phyloP scores from a whole-genome alignment of 2,329 filamentous ascomycete species.

The Beauveria rudraprayagi region DNA sequence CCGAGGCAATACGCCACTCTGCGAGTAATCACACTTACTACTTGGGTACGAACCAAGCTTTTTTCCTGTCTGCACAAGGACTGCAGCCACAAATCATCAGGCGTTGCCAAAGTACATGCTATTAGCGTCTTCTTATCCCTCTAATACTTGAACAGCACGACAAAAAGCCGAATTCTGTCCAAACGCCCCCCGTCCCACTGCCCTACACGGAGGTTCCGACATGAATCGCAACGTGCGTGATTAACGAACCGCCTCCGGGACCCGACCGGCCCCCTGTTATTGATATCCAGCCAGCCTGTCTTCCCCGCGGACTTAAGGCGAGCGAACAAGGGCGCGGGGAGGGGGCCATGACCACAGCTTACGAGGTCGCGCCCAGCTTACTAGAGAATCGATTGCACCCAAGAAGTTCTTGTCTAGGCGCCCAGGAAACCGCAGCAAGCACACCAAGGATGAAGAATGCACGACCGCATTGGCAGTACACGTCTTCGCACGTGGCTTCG shows the following conservation, averaged over 20 bases:
- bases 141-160: neutral
- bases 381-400: neutral
- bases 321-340: neutral
- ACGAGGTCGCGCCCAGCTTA: neutral
- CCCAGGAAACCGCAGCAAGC: neutral
- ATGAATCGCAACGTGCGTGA: constrained; percentile 4
- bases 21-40: too few relatives aligned
- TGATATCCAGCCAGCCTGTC: neutral
- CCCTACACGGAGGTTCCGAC: neutral
- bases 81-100: too few relatives aligned
- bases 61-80: too few relatives aligned
- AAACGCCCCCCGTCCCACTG: neutral
- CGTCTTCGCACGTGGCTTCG: neutral
- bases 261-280: neutral
- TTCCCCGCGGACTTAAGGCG: constrained; percentile 1
- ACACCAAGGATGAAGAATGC: neutral
- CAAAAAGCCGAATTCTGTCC: neutral
- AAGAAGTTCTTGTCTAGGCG: neutral
- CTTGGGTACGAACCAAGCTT: too few relatives aligned
- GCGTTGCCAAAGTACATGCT: too few relatives aligned
- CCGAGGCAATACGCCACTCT: neutral
- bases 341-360: neutral
- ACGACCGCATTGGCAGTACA: neutral
- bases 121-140: neutral
- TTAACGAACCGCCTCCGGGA: neutral